phyloP scores from a whole-genome alignment of 2,329 filamentous ascomycete genomes.

The Hypoxylon sp. region DNA sequence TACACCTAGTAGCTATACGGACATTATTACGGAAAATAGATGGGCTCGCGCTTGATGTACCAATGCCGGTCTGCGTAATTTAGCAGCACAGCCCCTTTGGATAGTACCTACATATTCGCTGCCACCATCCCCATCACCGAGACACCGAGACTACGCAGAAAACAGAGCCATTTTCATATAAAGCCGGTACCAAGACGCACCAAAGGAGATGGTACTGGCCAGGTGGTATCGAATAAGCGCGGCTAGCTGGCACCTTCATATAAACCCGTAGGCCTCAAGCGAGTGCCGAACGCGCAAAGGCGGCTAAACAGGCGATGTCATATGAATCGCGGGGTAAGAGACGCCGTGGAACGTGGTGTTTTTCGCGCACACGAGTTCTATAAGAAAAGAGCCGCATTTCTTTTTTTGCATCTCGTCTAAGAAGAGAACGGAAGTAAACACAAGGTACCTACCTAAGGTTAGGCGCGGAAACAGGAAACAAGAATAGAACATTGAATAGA shows the following conservation, averaged over 20 bases:
- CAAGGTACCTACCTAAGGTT: too few relatives aligned
- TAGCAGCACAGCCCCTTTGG: slow-evolving; percentile 17
- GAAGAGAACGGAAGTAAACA: slow-evolving; percentile 18
- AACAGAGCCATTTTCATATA: slow-evolving; percentile 13
- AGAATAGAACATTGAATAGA: not conserved
- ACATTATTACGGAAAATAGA: slow-evolving; percentile 10
- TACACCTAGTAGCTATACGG: slow-evolving; percentile 16
- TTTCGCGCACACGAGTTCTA: slow-evolving; percentile 8
- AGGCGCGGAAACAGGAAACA: not conserved
- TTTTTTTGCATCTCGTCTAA: slow-evolving; percentile 10
- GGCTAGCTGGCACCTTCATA: slow-evolving; percentile 14
- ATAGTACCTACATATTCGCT: slow-evolving; percentile 16
- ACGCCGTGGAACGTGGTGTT: slow-evolving; percentile 16
- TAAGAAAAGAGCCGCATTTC: slow-evolving; percentile 36
- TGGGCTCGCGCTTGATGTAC: slow-evolving; percentile 1
- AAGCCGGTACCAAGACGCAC: slow-evolving; percentile 7
- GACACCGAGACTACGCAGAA: slow-evolving; percentile 27
- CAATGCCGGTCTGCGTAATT: slow-evolving; percentile 25
- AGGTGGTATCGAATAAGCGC: slow-evolving; percentile 36
- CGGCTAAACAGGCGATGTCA: slow-evolving; percentile 37
- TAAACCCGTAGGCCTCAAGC: slow-evolving; percentile 21
- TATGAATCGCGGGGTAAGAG: slow-evolving; percentile 41
- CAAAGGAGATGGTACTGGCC: slow-evolving; percentile 9
- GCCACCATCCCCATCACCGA: slow-evolving; percentile 16
- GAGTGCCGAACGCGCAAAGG: slow-evolving; percentile 41